Base-by-base conservation (phyloP, 768 basidiomycete species). In the Lentinula detonsa region DNA sequence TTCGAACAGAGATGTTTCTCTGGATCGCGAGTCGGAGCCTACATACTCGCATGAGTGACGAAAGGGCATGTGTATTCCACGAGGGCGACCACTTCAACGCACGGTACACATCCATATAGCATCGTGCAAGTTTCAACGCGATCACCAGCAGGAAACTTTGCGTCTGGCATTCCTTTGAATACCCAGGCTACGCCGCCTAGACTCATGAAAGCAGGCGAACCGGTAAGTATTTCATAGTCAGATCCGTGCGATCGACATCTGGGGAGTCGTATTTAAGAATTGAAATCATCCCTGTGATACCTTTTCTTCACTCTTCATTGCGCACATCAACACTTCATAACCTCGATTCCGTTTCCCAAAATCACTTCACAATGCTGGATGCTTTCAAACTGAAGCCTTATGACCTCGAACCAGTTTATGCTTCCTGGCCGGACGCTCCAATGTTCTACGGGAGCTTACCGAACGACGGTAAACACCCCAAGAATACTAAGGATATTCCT, bases 361-460 rank as follows among this genome's bases (percentile, higher is more conserved):
- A 39, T 10, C 21, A 31, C 6, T 57, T 31, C 10, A 52, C 58
- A 31, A 83, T 91, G 78, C 81, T 91, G 35, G 84, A 85, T 68
- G 87, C 86, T 59, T 91, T 92, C 82, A 90, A 88, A 74, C 78
- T 90, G 69, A 90, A 90, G 66, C 82, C 86, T 28, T 90, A 85
- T 68, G 83, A 91, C 75, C 82, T 91, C 64, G 82, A 85, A 64
- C 87, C 89, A 23, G 69, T 90, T 64, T 83, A 78, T 66, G 81
- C 80, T 15, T 72, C 82, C 18, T 92, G 90, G 90, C 75, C 73
- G 39, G 79, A 87, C 61, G 84, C 82, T 0, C 88, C 90, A 23
- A 75, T 75, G 57, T 92, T 91, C 68, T 73, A 76, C 61, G 90
- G 90, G 18, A 84, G 85, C 65, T 50, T 50, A 50, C 74, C 82